phyloP scores from a whole-genome alignment of 1,284 basidiomycete genomes.

The Cryptococcus amylolentus region DNA sequence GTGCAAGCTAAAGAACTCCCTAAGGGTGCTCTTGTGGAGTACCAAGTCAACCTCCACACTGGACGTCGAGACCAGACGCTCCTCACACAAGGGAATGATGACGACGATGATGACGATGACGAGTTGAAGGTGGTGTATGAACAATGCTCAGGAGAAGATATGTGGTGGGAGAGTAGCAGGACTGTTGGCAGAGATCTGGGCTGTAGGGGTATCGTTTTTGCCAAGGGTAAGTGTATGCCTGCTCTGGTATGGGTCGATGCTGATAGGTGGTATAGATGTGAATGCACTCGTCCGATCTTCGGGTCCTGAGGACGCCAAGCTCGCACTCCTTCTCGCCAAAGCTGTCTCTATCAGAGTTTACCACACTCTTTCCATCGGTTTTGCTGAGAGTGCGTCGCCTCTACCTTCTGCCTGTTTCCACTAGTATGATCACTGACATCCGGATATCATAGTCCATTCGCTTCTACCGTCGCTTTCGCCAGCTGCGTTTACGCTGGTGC shows the following conservation, averaged over 20 bases:
- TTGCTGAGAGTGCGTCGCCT: slow-evolving; percentile 4
- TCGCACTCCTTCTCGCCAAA: slow-evolving; percentile 7
- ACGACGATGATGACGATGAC: slow-evolving; percentile 30
- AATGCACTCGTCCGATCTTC: background rate
- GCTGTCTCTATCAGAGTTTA: slow-evolving; percentile 25
- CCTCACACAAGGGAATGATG: slow-evolving; percentile 8
- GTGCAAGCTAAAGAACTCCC: slow-evolving; percentile 69
- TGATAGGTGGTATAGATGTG: background rate
- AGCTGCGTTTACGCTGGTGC: slow-evolving; percentile 15
- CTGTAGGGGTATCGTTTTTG: slow-evolving; percentile 26
- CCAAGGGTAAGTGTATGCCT: slow-evolving; percentile 15
- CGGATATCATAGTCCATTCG: background rate
- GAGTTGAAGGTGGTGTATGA: slow-evolving; percentile 15
- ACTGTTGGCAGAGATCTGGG: slow-evolving; percentile 6
- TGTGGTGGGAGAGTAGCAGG: slow-evolving; percentile 24
- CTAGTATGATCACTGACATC: background rate
- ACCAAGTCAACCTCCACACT: slow-evolving; percentile 51
- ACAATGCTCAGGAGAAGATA: background rate
- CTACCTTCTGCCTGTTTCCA: background rate
- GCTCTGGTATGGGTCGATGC: background rate
- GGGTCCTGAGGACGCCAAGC: background rate
- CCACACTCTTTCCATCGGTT: slow-evolving; percentile 10
- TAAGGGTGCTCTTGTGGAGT: slow-evolving; percentile 61
- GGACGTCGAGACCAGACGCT: slow-evolving; percentile 28
- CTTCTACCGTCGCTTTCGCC: background rate